A percentile compares a stretch with the other conserved stretches of the same genome.
These are phyloP conservation scores for Pueraria montana DNA, from an alignment of 306 rosid species.

Conservation along the genomic window DNA sequence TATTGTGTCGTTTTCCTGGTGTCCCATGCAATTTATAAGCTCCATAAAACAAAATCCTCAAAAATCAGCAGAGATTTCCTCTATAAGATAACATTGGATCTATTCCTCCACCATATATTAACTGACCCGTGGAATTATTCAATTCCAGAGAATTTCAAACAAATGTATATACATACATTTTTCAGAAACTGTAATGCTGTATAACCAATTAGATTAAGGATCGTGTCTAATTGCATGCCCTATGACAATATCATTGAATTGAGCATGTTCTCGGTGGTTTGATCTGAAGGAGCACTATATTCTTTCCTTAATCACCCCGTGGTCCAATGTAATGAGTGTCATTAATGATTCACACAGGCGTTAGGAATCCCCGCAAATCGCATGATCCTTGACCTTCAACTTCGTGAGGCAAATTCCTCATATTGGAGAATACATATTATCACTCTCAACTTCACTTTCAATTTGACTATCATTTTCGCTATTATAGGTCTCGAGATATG, in stretches of 20 bases:
- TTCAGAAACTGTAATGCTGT: conserved; percentile 1
- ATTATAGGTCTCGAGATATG: conserved; percentile 60
- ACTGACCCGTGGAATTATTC: neutral
- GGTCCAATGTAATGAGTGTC: neutral
- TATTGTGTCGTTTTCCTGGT: neutral
- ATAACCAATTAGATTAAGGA: conserved; percentile 28
- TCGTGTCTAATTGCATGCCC: conserved; percentile 26
- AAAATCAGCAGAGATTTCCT: conserved; percentile 29
- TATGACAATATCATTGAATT: conserved; percentile 35
- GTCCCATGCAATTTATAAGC: neutral
- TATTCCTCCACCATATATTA: conserved; percentile 22
- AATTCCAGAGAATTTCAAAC: conserved; percentile 19
- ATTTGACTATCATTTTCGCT: conserved; percentile 44
- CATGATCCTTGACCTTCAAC: conserved; percentile 47
- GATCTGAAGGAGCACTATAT: conserved; percentile 33
- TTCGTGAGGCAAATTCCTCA: conserved; percentile 47
- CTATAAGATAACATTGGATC: conserved; percentile 12
- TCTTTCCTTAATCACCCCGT: conserved; percentile 32
- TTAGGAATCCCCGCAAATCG: conserved; percentile 27
- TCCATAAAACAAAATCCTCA: neutral
- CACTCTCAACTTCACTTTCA: conserved; percentile 57
- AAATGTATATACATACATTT: conserved; percentile 42
- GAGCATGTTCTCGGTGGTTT: conserved; percentile 11
- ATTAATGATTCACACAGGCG: conserved; percentile 12
- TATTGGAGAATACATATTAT: conserved; percentile 44